Percentiles rank a stretch among this genome's conserved stretches.
phyloP scores from a whole-genome alignment of 2,329 filamentous ascomycete genomes.

The Malbranchea zuffiana region DNA sequence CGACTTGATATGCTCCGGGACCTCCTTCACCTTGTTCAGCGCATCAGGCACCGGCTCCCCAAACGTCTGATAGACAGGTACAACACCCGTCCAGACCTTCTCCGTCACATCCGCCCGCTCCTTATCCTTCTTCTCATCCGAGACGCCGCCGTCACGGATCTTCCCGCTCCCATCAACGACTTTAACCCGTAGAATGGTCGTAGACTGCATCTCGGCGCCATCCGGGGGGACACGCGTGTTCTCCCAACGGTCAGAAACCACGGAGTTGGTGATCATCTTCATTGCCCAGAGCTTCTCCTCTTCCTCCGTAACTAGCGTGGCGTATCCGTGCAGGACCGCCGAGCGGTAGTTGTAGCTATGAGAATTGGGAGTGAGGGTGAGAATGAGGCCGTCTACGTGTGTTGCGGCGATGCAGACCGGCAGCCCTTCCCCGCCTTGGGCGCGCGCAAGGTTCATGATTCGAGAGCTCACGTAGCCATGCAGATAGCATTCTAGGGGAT shows the following conservation, averaged over 20 bases:
- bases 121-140: slow-evolving; percentile 48
- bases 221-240: slow-evolving; percentile 60
- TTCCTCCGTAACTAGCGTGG: slow-evolving; percentile 52
- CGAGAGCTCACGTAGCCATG: slow-evolving; percentile 76
- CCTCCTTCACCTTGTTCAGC: slow-evolving; percentile 47
- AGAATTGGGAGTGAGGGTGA: slow-evolving; percentile 66
- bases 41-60: slow-evolving; percentile 52
- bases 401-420: slow-evolving; percentile 63
- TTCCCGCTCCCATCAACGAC: slow-evolving; percentile 67
- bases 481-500: slow-evolving; percentile 65
- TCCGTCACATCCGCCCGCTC: slow-evolving; percentile 37
- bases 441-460: slow-evolving; percentile 55
- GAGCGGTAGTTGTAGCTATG: slow-evolving; percentile 84
- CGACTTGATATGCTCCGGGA: slow-evolving; percentile 52
- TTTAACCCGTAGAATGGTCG: slow-evolving; percentile 57
- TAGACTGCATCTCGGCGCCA: slow-evolving; percentile 62
- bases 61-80: slow-evolving; percentile 52
- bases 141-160: slow-evolving; percentile 54
- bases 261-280: slow-evolving; percentile 63
- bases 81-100: slow-evolving; percentile 50
- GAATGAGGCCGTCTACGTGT: slow-evolving; percentile 67
- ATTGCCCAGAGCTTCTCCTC: slow-evolving; percentile 70
- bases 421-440: slow-evolving; percentile 41
- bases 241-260: slow-evolving; percentile 59
- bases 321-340: slow-evolving; percentile 66